Evolutionary conservation across 2,329 filamentous ascomycete species (phyloP).

Genomic region (Ophiostoma fasciatum): DNA sequence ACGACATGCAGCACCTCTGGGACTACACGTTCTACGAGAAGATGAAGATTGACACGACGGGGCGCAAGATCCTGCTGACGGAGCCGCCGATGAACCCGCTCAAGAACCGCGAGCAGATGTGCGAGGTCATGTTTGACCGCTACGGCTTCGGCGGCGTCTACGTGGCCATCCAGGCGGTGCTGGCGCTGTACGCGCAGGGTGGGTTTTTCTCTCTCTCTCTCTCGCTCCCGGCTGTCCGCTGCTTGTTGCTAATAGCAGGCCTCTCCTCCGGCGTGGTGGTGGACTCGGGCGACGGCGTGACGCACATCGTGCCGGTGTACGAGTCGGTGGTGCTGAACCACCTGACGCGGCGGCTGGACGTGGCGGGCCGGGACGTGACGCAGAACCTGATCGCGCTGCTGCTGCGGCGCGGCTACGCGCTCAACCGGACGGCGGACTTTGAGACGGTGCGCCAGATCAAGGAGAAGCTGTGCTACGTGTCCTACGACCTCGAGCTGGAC

Average conservation of each 20-base stretch:
- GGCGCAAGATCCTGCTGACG: slow-evolving; percentile 80
- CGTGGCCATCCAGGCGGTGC: slow-evolving; percentile 91
- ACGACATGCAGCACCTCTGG: slow-evolving; percentile 99
- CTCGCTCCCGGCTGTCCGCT: slow-evolving; percentile 1
- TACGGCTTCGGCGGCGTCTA: slow-evolving; percentile 96
- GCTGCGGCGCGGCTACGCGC: slow-evolving; percentile 81
- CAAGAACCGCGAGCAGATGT: slow-evolving; percentile 95
- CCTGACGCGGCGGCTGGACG: slow-evolving; percentile 82
- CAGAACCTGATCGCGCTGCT: slow-evolving; percentile 93
- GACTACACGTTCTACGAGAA: slow-evolving; percentile 98
- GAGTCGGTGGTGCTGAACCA: slow-evolving; percentile 97
- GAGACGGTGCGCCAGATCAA: slow-evolving; percentile 99
- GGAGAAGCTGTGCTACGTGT: slow-evolving; percentile 99
- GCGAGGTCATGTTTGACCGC: slow-evolving; percentile 96
- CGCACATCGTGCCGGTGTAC: slow-evolving; percentile 96
- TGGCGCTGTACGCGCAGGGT: slow-evolving; percentile 95
- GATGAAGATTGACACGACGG: slow-evolving; percentile 79
- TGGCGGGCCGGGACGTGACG: slow-evolving; percentile 94
- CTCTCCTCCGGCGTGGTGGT: slow-evolving; percentile 92
- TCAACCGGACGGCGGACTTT: slow-evolving; percentile 97
- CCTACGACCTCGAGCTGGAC: slow-evolving; percentile 93
- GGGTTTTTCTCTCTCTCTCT: neutral
- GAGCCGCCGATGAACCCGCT: slow-evolving; percentile 82
- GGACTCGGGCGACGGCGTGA: slow-evolving; percentile 95
- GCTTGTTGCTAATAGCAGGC: slow-evolving; percentile 31